phyloP scores from a whole-genome alignment of 441 rosid genomes.

The Erodium moschatum region DNA sequence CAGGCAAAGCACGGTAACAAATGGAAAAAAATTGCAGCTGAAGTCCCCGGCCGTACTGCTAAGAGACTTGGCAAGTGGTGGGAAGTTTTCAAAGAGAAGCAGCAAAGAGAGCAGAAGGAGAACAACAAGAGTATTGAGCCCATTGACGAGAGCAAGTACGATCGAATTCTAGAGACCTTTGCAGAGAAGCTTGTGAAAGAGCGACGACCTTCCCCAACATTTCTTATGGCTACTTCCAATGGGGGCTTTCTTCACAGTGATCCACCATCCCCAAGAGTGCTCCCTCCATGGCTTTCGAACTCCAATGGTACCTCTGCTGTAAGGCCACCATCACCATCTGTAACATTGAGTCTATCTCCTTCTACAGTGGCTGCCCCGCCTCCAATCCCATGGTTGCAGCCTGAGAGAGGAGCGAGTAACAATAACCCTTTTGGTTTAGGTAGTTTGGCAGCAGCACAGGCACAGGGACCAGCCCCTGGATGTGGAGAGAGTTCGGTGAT shows the following conservation, averaged over 20 bases:
- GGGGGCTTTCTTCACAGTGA: constrained; percentile 58
- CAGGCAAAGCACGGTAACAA: constrained; percentile 97
- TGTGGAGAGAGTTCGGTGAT: constrained; percentile 39
- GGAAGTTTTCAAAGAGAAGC: constrained; percentile 97
- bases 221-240: constrained; percentile 66
- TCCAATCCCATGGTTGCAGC: constrained; percentile 76
- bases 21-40: constrained; percentile 98
- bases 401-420: constrained; percentile 51
- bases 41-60: constrained; percentile 89
- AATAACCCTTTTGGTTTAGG: neutral
- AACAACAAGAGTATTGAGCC: constrained; percentile 57
- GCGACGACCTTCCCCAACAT: constrained; percentile 36
- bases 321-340: constrained; percentile 69
- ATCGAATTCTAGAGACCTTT: constrained; percentile 75
- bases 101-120: constrained; percentile 82
- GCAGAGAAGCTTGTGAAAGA: constrained; percentile 94
- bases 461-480: constrained; percentile 5
- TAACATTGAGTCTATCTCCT: constrained; percentile 73
- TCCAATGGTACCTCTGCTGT: constrained; percentile 38
- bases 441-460: no score
- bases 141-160: constrained; percentile 89
- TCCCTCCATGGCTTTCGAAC: constrained; percentile 90
- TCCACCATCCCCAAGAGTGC: constrained; percentile 33
- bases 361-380: constrained; percentile 65
- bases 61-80: constrained; percentile 97